phyloP scores from a whole-genome alignment of 2,329 filamentous ascomycete species.

The Colletotrichum australisinense region DNA sequence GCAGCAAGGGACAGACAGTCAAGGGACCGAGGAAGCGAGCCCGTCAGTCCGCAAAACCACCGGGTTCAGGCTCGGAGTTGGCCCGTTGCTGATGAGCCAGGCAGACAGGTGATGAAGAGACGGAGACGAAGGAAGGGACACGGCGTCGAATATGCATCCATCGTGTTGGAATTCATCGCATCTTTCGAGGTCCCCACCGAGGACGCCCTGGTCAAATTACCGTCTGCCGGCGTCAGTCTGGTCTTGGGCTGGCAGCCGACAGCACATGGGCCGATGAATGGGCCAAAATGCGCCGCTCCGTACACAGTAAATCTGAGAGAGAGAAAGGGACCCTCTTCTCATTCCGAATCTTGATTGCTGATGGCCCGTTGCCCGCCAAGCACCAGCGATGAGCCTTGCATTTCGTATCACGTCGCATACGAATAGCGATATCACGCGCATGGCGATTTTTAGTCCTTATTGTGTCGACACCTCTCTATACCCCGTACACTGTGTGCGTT shows the following conservation, averaged over 20 bases:
- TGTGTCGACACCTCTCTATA: neutral
- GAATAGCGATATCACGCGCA: neutral
- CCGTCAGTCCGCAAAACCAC: conserved; percentile 16
- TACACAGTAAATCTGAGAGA: neutral
- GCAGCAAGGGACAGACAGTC: conserved; percentile 26
- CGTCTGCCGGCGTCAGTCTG: conserved; percentile 28
- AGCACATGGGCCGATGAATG: conserved; percentile 27
- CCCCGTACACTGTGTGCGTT: conserved; percentile 16
- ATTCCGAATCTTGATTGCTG: conserved; percentile 16
- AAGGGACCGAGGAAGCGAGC: neutral
- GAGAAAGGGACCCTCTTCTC: conserved; percentile 16
- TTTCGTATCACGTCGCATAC: conserved; percentile 26
- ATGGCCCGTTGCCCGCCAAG: conserved; percentile 26
- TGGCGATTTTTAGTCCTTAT: neutral
- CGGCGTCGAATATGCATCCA: conserved; percentile 9
- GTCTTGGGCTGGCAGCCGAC: conserved; percentile 25
- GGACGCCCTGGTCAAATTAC: conserved; percentile 16
- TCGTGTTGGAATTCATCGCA: conserved; percentile 25
- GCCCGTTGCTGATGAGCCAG: conserved; percentile 20
- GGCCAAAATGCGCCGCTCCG: conserved; percentile 15
- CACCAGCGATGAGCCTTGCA: conserved; percentile 14
- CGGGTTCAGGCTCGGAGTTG: conserved; percentile 24
- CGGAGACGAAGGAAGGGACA: neutral
- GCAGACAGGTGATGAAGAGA: neutral
- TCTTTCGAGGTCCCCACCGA: conserved; percentile 20